Percentiles rank a stretch among this genome's conserved stretches.
Conservation (phyloP, 169 alveolate species). For the Theileria orientalis region DNA sequence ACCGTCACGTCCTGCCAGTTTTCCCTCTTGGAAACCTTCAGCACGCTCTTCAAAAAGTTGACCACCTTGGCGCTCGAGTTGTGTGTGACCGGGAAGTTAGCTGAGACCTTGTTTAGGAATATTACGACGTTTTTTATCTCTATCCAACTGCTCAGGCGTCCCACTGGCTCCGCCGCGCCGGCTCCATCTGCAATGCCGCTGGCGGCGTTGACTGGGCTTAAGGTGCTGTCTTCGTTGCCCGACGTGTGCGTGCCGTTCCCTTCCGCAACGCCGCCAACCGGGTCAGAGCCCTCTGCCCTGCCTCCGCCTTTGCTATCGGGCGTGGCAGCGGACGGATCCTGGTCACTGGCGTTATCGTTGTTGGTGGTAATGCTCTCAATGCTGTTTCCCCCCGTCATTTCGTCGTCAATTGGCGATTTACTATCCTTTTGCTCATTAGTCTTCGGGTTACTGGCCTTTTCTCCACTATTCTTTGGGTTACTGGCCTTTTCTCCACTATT, state of each 20-base stretch:
- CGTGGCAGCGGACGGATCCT: background rate
- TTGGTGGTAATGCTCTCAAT: background rate
- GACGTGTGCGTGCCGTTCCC: background rate
- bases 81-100: constrained; percentile 41
- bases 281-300: too few relatives aligned
- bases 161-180: background rate
- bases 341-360: background rate
- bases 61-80: constrained; percentile 34
- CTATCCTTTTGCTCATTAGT: background rate
- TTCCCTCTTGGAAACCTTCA: constrained; percentile 26
- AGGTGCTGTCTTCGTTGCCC: background rate
- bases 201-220: background rate
- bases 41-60: constrained; percentile 30
- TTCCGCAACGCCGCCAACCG: too few relatives aligned
- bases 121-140: constrained; percentile 57
- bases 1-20: constrained; percentile 63
- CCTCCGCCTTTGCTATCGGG: background rate
- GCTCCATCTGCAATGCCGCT: background rate
- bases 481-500: background rate
- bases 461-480: too few relatives aligned
- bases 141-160: constrained; percentile 27
- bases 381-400: too few relatives aligned
- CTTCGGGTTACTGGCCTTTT: background rate
- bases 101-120: constrained; percentile 50
- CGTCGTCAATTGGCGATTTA: too few relatives aligned